A percentile compares a stretch with the other conserved stretches of the same genome.
Conservation (phyloP, 768 basidiomycete genomes). For the Termitomyces sp. region DNA sequence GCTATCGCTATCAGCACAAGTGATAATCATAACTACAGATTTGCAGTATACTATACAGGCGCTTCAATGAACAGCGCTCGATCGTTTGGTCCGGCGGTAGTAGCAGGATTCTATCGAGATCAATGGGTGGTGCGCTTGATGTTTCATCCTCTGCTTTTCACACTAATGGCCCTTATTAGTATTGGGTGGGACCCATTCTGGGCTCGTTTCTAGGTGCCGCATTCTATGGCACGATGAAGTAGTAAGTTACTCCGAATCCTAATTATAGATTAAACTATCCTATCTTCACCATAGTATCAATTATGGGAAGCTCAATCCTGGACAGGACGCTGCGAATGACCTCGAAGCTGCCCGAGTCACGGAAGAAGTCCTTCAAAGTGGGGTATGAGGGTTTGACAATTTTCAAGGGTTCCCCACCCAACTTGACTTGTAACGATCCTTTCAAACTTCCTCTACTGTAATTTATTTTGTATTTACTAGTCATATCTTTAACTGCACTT, state of each 20-base stretch:
- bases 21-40: slow-evolving; percentile 27
- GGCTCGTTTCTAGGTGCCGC: slow-evolving; percentile 54
- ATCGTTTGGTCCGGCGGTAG: slow-evolving; percentile 63
- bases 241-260: slow-evolving; percentile 16
- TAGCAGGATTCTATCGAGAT: slow-evolving; percentile 48
- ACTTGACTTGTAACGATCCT: background rate
- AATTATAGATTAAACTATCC: background rate
- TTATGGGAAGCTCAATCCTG: slow-evolving; percentile 49
- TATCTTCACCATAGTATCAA: slow-evolving; percentile 25
- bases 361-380: slow-evolving; percentile 7
- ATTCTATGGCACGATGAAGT: slow-evolving; percentile 55
- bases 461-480: background rate
- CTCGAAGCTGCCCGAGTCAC: slow-evolving; percentile 30
- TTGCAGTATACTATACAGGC: slow-evolving; percentile 57
- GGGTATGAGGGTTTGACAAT: background rate
- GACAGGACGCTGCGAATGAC: slow-evolving; percentile 34
- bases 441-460: too few relatives aligned
- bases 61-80: slow-evolving; percentile 66
- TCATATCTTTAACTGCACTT: background rate
- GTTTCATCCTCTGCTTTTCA: background rate
- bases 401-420: background rate
- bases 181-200: slow-evolving; percentile 67
- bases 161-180: slow-evolving; percentile 28
- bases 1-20: background rate
- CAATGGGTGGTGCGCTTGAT: slow-evolving; percentile 59